Evolutionary conservation across 768 basidiomycete genomes (phyloP).

Genomic region (Rubroboletus pulcherrimus): DNA sequence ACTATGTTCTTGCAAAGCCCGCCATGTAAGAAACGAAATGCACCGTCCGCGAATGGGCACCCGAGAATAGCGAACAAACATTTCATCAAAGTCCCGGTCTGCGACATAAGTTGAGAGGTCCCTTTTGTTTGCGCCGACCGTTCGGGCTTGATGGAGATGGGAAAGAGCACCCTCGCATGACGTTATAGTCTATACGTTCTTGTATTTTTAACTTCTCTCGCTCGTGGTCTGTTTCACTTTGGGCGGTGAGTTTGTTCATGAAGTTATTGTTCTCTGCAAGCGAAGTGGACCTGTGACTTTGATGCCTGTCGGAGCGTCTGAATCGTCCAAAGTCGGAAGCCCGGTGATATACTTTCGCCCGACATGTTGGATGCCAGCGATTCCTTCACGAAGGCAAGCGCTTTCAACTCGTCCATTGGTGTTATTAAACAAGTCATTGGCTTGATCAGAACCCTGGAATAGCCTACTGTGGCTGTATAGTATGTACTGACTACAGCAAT

Average conservation of each 20-base stretch:
- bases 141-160: not conserved
- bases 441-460: not conserved
- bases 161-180: not conserved
- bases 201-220: not conserved
- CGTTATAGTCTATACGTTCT: not conserved
- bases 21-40: too few relatives aligned
- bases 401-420: not conserved
- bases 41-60: not conserved
- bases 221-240: not conserved
- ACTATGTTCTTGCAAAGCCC: not conserved
- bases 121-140: not conserved
- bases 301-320: not conserved
- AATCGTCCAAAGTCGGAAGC: not conserved
- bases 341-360: not conserved
- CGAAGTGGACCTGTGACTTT: not conserved
- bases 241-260: not conserved
- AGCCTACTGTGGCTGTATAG: not conserved
- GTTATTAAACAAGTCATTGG: not conserved
- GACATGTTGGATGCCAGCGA: too few relatives aligned
- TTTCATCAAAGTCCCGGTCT: not conserved
- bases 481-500: not conserved
- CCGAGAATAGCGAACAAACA: not conserved
- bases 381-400: not conserved
- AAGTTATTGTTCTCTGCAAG: not conserved
- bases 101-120: not conserved